Evolutionary conservation across 371 early-diverging fungal genomes (phyloP).

Genomic region (Rhizopus microsporus): DNA sequence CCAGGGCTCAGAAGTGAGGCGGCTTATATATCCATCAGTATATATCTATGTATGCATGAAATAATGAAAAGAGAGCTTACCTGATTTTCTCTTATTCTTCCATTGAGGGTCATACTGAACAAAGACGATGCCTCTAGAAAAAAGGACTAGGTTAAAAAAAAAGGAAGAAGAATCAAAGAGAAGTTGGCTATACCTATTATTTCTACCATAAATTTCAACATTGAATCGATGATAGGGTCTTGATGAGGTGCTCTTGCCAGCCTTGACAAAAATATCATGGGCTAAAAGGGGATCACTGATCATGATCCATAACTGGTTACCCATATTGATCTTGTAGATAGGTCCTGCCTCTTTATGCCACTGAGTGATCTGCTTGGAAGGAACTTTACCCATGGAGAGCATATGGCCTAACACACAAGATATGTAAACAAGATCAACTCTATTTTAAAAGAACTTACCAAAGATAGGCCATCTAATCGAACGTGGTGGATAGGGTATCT

Average conservation of each 20-base stretch:
- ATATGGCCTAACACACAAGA: slow-evolving; percentile 19
- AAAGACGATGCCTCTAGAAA: slow-evolving; percentile 12
- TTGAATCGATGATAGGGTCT: slow-evolving; percentile 20
- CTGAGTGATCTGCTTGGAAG: slow-evolving; percentile 13
- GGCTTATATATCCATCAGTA: slow-evolving; percentile 5
- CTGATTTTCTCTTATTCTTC: slow-evolving; percentile 7
- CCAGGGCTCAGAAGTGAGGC: slow-evolving; percentile 6
- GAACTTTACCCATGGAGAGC: slow-evolving; percentile 16
- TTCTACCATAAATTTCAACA: slow-evolving; percentile 15
- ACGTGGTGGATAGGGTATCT: slow-evolving; percentile 7
- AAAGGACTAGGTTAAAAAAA: background rate
- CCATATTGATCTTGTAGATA: slow-evolving; percentile 20
- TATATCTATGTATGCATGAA: background rate
- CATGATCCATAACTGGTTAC: slow-evolving; percentile 23
- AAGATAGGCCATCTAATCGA: background rate
- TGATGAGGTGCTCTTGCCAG: slow-evolving; percentile 20
- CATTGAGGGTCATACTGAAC: slow-evolving; percentile 4
- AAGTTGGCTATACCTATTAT: slow-evolving; percentile 9
- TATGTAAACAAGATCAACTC: background rate
- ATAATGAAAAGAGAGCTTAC: background rate
- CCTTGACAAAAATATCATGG: slow-evolving; percentile 26
- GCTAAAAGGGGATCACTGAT: slow-evolving; percentile 26
- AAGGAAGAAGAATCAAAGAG: no score
- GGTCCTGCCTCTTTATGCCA: slow-evolving; percentile 22
- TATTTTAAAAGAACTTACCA: background rate